These are phyloP conservation scores for Athelia sp. DNA, from an alignment of 1,284 basidiomycete species.

Conservation along the genomic window DNA sequence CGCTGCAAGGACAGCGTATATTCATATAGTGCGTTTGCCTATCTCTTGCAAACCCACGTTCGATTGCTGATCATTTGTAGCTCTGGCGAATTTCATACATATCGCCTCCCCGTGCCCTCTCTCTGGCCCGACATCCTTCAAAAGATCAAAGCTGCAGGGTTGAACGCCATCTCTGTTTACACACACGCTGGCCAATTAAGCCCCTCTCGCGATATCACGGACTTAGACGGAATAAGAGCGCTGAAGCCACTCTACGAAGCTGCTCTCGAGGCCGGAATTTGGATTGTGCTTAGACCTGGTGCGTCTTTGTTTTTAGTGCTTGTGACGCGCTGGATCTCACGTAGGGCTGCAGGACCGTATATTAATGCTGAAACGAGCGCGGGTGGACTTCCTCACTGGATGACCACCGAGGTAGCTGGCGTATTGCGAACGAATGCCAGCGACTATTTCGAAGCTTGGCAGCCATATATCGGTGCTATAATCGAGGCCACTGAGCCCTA, in stretches of 20 bases:
- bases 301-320: conserved; percentile 26
- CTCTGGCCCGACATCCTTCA: conserved; percentile 82
- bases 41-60: not conserved
- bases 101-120: conserved; percentile 72
- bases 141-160: conserved; percentile 74
- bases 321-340: conserved; percentile 21
- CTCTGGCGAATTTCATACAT: conserved; percentile 80
- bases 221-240: conserved; percentile 66
- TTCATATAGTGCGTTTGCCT: conserved; percentile 43
- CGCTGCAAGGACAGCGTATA: conserved; percentile 48
- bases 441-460: conserved; percentile 59
- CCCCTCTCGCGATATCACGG: conserved; percentile 68
- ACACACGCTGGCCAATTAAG: conserved; percentile 72
- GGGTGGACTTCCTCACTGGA: conserved; percentile 78
- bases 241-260: conserved; percentile 65
- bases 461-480: conserved; percentile 62
- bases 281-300: conserved; percentile 63
- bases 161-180: conserved; percentile 74
- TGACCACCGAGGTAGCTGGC: conserved; percentile 62
- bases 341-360: conserved; percentile 35
- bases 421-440: conserved; percentile 64
- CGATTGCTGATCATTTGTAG: conserved; percentile 18
- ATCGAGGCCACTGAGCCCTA: conserved; percentile 56
- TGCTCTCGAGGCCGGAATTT: conserved; percentile 57
- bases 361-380: conserved; percentile 82